Evolutionary conservation across 192 early-diverging fungal species (phyloP).

Genomic region (Gryganskiella cystojenkinii): DNA sequence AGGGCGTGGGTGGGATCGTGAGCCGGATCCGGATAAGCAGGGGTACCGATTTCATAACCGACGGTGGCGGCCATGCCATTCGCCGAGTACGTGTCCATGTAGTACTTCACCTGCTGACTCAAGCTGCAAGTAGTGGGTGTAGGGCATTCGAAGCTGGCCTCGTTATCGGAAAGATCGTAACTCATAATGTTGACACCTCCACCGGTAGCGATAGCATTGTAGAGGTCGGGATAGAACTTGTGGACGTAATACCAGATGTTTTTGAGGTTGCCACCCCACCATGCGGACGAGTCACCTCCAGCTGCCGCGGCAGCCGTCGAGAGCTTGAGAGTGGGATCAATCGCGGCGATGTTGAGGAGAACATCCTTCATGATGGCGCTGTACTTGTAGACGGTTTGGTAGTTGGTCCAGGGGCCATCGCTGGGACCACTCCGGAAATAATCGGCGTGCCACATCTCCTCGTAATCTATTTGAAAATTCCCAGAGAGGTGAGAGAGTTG

Average conservation of each 20-base stretch:
- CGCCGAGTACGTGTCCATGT: no score
- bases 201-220: no score
- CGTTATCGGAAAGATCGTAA: no score
- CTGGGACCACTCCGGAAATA: background rate
- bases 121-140: no score
- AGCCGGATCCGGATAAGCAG: no score
- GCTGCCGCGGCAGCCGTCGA: background rate
- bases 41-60: no score
- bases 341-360: background rate
- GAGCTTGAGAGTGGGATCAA: background rate
- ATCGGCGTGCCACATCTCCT: slow-evolving; percentile 15
- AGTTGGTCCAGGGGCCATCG: background rate
- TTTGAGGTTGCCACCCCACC: slow-evolving; percentile 10
- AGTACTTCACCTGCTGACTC: no score
- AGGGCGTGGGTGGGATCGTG: no score
- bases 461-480: background rate
- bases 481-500: no score
- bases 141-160: no score
- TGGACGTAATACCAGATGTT: slow-evolving; percentile 3
- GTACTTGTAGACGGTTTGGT: slow-evolving; percentile 14
- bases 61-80: no score
- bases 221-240: slow-evolving; percentile 5
- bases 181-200: no score
- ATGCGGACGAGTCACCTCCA: background rate
- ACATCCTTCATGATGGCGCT: slow-evolving; percentile 5